Base-by-base conservation (phyloP, 345 rosid genomes). In the Citrus hindsii region DNA sequence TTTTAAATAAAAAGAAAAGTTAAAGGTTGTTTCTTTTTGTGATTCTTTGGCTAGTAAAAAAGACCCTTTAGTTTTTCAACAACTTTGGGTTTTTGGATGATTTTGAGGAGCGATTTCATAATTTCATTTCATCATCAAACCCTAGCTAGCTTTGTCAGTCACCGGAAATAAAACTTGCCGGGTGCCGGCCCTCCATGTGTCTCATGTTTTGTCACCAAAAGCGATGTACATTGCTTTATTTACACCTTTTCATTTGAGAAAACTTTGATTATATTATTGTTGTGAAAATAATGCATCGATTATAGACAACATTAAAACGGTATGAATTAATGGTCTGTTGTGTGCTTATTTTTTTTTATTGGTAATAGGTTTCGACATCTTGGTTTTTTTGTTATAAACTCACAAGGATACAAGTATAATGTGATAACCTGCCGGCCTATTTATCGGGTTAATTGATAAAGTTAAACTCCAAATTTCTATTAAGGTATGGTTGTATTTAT, bases 61-160 rank as follows among this genome's bases (percentile, higher is more conserved):
- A 67, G 74, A 73, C 77, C 78, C 69, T 83, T 79, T 35, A 69
- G 4, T 37, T 51, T 59, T 66, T 28, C 76, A 18, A 56, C 37
- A 46, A 27, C 59, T 30, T 16, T 76, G 46, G 73, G 66, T 76
- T 80, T 68, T 79, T 71, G 87, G 80, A 46, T 82, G 82, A 82
- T 84, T 86, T 84, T 84, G 85, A 86, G 86, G 81, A 75, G 77
- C 72, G 72, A 77, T 79, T 70, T 48, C 28, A 3, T 48, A 7
- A 13, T 48, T 38, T 53, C 73, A 28, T 33, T 46, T 58, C 77
- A 84, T 80, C 81, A 78, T 82, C 76, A 35, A 21, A 38, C 55
- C 46, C 56, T 66, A 46, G 24, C 40, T 65, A 65, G 35, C 82
- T 67, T 82, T 77, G 71, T 35, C 58, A 24, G 66, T 67, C 75